Evolutionary conservation across 768 basidiomycete genomes (phyloP), one percentile per base, ranked within the genome.

Genomic region (Rhodosporidiobolus sp.): DNA sequence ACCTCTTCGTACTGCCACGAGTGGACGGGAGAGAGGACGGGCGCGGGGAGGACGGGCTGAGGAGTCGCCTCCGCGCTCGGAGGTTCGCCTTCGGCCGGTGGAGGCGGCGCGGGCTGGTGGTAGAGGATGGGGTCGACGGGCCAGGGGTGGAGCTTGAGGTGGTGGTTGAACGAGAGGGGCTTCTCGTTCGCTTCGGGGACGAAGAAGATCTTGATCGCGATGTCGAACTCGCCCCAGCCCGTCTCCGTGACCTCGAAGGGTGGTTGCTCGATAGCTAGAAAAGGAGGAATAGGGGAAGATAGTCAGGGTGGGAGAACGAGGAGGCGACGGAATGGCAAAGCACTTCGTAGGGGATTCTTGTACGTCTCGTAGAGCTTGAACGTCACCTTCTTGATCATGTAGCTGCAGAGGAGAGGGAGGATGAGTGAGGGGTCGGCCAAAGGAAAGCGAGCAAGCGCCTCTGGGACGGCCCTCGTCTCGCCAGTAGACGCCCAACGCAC

Each of bases 1-100:
- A 98, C 86, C 82, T 99, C 96, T 81, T 98, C 95, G 82, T 98
- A 98, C 78, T 98, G 95, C 94, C 95, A 99, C 0, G 92, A 90
- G 80, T 96, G 90, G 38, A 99, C 92, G 14, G 78, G 76, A 22
- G 50, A 43, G 26, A 76, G 45, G 49, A 77, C 65, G 43, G 72
- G 61, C 0, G 54, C 46, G 10, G 74, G 69, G 26, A 55, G 46
- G 0, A 55, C 24, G 12, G 26, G 48, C 20, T 9, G 49, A 2
- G 26, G 32, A 30, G 5, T 30, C 60, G 35, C 19, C 20, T 28
- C 26, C 34, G 12, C 19, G 28, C 34, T 28, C 14, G 55, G 52
- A 38, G 71, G 60, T 10, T 69, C 69, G 57, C 67, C 65, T 24
- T 43, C 38, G 38, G 38, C 38, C 8, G 38, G 38, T 7, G 38